Base-by-base conservation (phyloP, 2,329 filamentous ascomycete species). In the Scleromitrula shiraiana region DNA sequence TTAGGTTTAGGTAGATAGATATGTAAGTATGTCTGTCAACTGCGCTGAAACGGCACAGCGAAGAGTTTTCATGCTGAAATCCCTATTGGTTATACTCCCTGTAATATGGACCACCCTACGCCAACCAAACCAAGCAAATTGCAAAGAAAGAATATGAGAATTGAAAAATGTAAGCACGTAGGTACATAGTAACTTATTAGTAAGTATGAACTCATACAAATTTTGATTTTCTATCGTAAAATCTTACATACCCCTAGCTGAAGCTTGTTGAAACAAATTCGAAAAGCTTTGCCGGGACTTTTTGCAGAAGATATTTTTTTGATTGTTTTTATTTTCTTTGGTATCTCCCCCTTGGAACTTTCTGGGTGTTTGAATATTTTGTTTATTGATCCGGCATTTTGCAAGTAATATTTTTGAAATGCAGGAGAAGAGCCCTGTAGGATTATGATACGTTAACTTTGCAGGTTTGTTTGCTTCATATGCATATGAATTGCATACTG, bases 11-110 rank as follows among this genome's bases (percentile, higher is more conserved):
- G n/a, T 15, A n/a, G 30, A 33, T 33, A 33, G 30, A 33, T 9
- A n/a, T 33, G 30, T 14, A 14, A 33, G 30, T 14, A 32, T 32
- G 20, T 29, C 26, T 17, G 19, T 17, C n/a, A 40, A 14, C n/a
- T 29, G 32, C n/a, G 27, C 35, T 46, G 33, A 39, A 46, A 46
- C 43, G 43, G 43, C 43, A 40, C 43, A 46, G 43, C 43, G 43
- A 40, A 23, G 39, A 27, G 35, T 30, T 46, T 46, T 20, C 43
- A 46, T 41, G 35, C 36, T 41, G 43, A 33, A 26, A 20, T 9
- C 43, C 43, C 26, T 24, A 41, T 46, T 41, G 36, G 43, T 15
- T 10, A 32, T 46, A 46, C 43, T 40, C 36, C 43, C 36, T 46
- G 43, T 24, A 46, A 46, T 33, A 12, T 40, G 35, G 24, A 22